Conservation (phyloP, 768 basidiomycete genomes). For the Tricholoma bakamatsutake region DNA sequence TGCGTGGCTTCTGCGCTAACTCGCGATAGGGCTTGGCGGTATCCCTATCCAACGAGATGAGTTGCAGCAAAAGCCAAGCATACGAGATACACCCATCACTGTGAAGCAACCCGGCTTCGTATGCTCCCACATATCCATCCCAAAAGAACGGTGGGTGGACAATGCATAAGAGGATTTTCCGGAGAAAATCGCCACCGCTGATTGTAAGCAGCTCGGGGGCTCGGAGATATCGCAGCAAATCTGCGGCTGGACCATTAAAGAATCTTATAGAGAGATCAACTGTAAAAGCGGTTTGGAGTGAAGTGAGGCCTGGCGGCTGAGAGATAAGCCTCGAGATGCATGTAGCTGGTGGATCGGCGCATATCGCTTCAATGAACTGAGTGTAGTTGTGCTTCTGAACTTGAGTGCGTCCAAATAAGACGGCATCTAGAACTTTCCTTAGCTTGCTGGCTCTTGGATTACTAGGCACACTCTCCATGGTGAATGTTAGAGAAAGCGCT, state of each 20-base stretch:
- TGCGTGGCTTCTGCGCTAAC: slow-evolving; percentile 26
- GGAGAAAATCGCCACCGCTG: slow-evolving; percentile 36
- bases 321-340: slow-evolving; percentile 34
- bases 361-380: slow-evolving; percentile 44
- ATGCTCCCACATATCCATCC: slow-evolving; percentile 22
- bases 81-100: slow-evolving; percentile 32
- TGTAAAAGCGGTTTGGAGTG: slow-evolving; percentile 37
- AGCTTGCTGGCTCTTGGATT: slow-evolving; percentile 21
- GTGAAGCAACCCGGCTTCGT: slow-evolving; percentile 25
- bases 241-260: slow-evolving; percentile 35
- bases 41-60: slow-evolving; percentile 34
- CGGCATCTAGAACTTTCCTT: slow-evolving; percentile 26
- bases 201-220: slow-evolving; percentile 30
- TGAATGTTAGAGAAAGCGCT: slow-evolving; percentile 19
- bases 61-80: slow-evolving; percentile 44
- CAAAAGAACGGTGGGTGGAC: not conserved
- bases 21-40: slow-evolving; percentile 31
- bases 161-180: slow-evolving; percentile 28
- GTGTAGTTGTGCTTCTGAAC: slow-evolving; percentile 20
- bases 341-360: slow-evolving; percentile 24
- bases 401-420: slow-evolving; percentile 23
- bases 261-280: slow-evolving; percentile 30
- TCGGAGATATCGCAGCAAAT: slow-evolving; percentile 33
- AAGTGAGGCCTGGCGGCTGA: slow-evolving; percentile 28
- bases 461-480: not conserved